Evolutionary conservation across 2,329 filamentous ascomycete genomes (phyloP).

Genomic region (Trichophyton mentagrophytes): DNA sequence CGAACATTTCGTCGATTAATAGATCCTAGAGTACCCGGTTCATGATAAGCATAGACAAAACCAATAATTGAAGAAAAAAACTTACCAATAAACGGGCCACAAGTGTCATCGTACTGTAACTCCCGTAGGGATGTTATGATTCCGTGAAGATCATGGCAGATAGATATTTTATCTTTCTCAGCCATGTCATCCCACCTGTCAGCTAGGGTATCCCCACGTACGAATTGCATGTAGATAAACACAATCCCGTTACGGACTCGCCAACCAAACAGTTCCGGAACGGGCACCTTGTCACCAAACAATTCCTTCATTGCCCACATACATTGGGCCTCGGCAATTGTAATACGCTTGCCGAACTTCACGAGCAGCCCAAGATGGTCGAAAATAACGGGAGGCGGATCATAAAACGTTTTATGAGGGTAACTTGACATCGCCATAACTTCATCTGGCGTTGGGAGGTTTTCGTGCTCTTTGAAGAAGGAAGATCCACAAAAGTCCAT

Average conservation of each 20-base stretch:
- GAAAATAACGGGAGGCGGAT: no score
- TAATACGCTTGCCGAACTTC: constrained; percentile 25
- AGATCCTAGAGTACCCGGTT: no score
- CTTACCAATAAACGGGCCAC: constrained; percentile 16
- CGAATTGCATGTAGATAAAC: constrained; percentile 20
- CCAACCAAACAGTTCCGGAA: constrained; percentile 19
- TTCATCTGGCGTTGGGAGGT: no score
- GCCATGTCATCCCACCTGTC: constrained; percentile 17
- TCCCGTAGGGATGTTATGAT: constrained; percentile 9
- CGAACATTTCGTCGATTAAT: no score
- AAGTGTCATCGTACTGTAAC: constrained; percentile 6
- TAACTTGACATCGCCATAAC: no score
- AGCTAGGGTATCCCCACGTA: constrained; percentile 16
- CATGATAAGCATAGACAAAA: no score
- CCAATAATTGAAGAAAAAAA: not conserved
- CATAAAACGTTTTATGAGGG: no score
- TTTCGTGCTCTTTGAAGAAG: no score
- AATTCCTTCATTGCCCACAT: constrained; percentile 19
- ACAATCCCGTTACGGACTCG: constrained; percentile 14
- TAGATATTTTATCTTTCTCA: constrained; percentile 16
- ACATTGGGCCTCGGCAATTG: constrained; percentile 20
- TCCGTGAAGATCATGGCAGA: constrained; percentile 23
- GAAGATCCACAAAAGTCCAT: no score
- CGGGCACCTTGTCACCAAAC: constrained; percentile 18
- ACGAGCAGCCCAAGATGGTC: constrained; percentile 20